phyloP scores from a whole-genome alignment of 2,329 filamentous ascomycete genomes.

The Fusarium falciforme region DNA sequence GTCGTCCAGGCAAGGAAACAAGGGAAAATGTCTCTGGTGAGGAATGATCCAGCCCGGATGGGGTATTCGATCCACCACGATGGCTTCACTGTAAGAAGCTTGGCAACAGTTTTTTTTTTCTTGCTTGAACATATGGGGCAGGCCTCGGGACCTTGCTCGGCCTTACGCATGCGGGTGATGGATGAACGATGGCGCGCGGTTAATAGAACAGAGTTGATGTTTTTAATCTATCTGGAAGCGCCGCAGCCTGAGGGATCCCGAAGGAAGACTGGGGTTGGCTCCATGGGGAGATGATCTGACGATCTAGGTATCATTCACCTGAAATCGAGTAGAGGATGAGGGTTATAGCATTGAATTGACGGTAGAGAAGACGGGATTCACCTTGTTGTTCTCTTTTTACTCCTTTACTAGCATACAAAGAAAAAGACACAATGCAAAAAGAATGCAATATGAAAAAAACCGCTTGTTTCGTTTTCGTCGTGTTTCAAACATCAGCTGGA shows the following conservation, averaged over 20 bases:
- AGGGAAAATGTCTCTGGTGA: slow-evolving; percentile 19
- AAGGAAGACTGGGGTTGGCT: not conserved
- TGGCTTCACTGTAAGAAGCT: not conserved
- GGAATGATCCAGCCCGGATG: slow-evolving; percentile 27
- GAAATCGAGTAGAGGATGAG: not conserved
- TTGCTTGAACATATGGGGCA: not conserved
- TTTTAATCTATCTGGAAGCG: slow-evolving; percentile 29
- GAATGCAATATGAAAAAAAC: not conserved
- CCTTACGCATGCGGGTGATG: not conserved
- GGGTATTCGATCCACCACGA: not conserved
- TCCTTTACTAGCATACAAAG: not conserved
- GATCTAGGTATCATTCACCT: slow-evolving; percentile 1
- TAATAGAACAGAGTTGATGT: not conserved
- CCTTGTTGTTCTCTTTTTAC: not conserved
- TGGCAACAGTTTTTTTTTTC: not conserved
- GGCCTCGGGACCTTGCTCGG: not conserved
- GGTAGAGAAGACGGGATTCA: not conserved
- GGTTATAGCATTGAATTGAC: not conserved
- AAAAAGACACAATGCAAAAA: not conserved
- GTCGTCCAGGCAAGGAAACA: not conserved
- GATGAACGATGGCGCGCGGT: not conserved
- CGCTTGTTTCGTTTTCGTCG: slow-evolving; percentile 16
- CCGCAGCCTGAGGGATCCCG: not conserved
- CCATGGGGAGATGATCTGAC: not conserved
- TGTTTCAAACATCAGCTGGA: slow-evolving; percentile 17